A percentile compares a stretch with the other conserved stretches of the same genome.
Evolutionary conservation across 2,329 filamentous ascomycete species (phyloP).

Genomic region (Tolypocladium album): DNA sequence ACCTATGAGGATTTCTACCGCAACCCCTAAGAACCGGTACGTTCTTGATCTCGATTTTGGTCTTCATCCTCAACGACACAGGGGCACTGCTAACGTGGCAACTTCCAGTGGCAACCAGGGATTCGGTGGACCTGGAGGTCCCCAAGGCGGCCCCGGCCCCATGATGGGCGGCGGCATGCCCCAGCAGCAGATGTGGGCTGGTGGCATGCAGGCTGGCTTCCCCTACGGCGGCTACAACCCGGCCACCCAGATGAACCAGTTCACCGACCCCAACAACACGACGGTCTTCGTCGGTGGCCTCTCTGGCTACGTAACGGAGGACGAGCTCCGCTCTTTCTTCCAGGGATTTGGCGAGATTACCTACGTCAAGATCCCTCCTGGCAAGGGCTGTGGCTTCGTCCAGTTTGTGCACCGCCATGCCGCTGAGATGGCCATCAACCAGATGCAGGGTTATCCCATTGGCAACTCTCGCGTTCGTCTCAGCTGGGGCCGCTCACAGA

Average conservation of each 20-base stretch:
- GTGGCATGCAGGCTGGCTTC: slow-evolving; percentile 21
- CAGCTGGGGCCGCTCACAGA: slow-evolving; percentile 96
- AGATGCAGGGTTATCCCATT: slow-evolving; percentile 99
- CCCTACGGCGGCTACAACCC: slow-evolving; percentile 36
- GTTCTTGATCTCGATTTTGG: slow-evolving; percentile 11
- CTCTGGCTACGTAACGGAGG: slow-evolving; percentile 96
- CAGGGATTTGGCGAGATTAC: slow-evolving; percentile 99
- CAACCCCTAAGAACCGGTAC: slow-evolving; percentile 85
- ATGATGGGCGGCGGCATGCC: slow-evolving; percentile 36
- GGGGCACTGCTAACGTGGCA: slow-evolving; percentile 1
- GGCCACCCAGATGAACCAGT: slow-evolving; percentile 79
- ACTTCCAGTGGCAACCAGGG: slow-evolving; percentile 24
- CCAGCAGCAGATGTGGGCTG: slow-evolving; percentile 33
- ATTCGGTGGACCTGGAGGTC: slow-evolving; percentile 24
- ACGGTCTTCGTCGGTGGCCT: slow-evolving; percentile 97
- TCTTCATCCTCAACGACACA: neutral
- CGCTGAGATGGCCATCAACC: slow-evolving; percentile 99
- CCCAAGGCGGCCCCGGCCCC: slow-evolving; percentile 29
- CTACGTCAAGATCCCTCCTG: slow-evolving; percentile 98
- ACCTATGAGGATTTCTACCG: slow-evolving; percentile 96
- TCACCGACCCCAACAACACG: slow-evolving; percentile 99
- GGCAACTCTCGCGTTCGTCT: slow-evolving; percentile 96
- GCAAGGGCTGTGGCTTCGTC: slow-evolving; percentile 98
- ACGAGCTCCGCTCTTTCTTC: slow-evolving; percentile 99
- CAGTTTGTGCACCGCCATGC: slow-evolving; percentile 98